Conservation (phyloP, 78 protist species). For the Chrysochromulina tobinii region DNA sequence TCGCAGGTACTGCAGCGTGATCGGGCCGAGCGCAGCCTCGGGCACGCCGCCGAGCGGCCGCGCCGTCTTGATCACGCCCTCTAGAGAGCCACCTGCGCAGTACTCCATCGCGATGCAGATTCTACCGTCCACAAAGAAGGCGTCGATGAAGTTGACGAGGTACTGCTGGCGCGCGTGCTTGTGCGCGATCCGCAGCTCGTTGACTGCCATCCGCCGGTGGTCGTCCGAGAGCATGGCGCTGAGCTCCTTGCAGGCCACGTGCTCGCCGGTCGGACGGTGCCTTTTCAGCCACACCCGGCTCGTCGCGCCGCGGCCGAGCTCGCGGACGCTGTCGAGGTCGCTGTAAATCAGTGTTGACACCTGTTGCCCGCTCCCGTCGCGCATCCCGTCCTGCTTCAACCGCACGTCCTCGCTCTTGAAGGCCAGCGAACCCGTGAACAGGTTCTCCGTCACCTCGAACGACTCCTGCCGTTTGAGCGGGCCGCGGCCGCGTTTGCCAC, state of each 20-base stretch:
- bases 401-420: no score
- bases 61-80: background rate
- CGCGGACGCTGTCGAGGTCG: no score
- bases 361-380: no score
- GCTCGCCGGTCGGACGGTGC: conserved; percentile 73
- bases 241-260: conserved; percentile 89
- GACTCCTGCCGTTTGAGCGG: no score
- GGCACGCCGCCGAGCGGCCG: background rate
- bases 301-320: no score
- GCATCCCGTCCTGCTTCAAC: no score
- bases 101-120: conserved; percentile 65
- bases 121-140: conserved; percentile 68
- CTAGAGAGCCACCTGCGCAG: conserved; percentile 73
- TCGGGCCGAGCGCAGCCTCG: background rate
- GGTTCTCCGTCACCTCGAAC: no score
- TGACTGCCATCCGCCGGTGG: conserved; percentile 69
- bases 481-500: no score
- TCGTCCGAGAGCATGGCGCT: conserved; percentile 76
- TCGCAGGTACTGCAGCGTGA: background rate
- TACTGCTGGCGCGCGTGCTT: conserved; percentile 81
- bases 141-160: conserved; percentile 60
- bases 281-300: no score
- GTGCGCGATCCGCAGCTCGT: conserved; percentile 70
- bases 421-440: no score
- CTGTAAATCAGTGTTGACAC: no score